These are phyloP conservation scores for Hymenoscyphus infarciens DNA, from an alignment of 2,329 filamentous ascomycete species.

Conservation along the genomic window DNA sequence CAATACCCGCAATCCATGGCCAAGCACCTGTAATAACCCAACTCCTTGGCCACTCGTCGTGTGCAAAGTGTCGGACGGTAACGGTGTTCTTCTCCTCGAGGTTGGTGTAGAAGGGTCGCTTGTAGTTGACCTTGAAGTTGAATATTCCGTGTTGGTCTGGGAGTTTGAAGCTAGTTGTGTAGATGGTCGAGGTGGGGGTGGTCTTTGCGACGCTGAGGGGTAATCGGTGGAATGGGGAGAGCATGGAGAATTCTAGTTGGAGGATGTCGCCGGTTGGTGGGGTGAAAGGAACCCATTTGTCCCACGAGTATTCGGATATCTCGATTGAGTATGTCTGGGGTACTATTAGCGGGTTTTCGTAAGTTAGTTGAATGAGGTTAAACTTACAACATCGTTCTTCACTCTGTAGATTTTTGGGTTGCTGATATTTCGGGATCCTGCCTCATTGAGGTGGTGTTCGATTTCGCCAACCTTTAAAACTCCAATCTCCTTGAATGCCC, in stretches of 20 bases:
- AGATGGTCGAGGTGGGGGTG: slow-evolving; percentile 68
- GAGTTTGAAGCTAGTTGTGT: slow-evolving; percentile 70
- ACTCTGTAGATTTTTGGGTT: slow-evolving; percentile 92
- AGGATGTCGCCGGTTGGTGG: slow-evolving; percentile 67
- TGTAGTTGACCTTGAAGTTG: slow-evolving; percentile 97
- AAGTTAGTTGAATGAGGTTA: neutral
- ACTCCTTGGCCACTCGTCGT: slow-evolving; percentile 93
- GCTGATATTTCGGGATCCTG: slow-evolving; percentile 45
- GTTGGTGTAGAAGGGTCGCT: slow-evolving; percentile 84
- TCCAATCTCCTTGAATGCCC: slow-evolving; percentile 93
- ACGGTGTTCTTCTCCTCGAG: slow-evolving; percentile 94
- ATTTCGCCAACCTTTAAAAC: slow-evolving; percentile 81
- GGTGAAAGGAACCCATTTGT: slow-evolving; percentile 71
- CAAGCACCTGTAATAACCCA: slow-evolving; percentile 87
- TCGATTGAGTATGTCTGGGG: slow-evolving; percentile 54
- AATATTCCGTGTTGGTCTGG: slow-evolving; percentile 99
- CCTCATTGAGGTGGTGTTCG: slow-evolving; percentile 68
- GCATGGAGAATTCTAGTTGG: slow-evolving; percentile 98
- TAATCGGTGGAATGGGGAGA: slow-evolving; percentile 93
- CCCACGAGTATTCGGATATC: slow-evolving; percentile 76
- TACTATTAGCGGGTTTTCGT: slow-evolving; percentile 13
- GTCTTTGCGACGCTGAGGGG: slow-evolving; percentile 57
- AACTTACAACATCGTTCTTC: slow-evolving; percentile 91
- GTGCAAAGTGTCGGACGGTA: slow-evolving; percentile 91
- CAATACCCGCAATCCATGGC: slow-evolving; percentile 91